Conservation (phyloP, 108 stramenopile genomes). For the Pseudonitzschia pungens region DNA sequence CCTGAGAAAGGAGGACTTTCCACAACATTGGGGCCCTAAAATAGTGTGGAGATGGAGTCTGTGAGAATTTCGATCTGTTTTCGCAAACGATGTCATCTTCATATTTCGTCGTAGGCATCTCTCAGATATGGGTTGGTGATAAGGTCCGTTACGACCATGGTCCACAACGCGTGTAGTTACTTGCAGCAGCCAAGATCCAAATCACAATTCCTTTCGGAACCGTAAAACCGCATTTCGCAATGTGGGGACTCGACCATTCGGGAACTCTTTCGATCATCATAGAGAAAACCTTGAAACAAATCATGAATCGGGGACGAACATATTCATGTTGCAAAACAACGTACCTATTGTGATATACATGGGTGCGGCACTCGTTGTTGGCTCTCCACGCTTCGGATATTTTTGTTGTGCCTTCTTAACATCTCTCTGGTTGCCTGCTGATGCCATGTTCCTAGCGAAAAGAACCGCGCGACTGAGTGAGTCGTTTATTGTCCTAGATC, state of each 20-base stretch:
- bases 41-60: neutral
- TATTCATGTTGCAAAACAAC: neutral
- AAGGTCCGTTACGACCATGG: constrained; percentile 42
- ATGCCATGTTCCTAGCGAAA: neutral
- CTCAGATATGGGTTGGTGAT: constrained; percentile 75
- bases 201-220: constrained; percentile 34
- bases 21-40: constrained; percentile 58
- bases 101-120: constrained; percentile 8
- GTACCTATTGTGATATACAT: constrained; percentile 75
- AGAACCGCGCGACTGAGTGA: too few species aligned
- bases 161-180: constrained; percentile 67
- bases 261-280: constrained; percentile 37
- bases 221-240: constrained; percentile 19
- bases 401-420: neutral
- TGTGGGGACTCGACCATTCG: constrained; percentile 35
- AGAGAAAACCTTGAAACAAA: constrained; percentile 5
- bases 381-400: constrained; percentile 2
- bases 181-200: constrained; percentile 31
- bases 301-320: neutral
- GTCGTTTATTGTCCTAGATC: too few species aligned
- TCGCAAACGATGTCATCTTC: neutral
- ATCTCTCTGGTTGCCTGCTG: neutral
- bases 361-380: constrained; percentile 38
- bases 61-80: neutral
- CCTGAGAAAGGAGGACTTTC: constrained; percentile 67